A percentile compares a stretch with the other conserved stretches of the same genome.
These are phyloP conservation scores for Penicillium sp. DNA, from an alignment of 2,329 filamentous ascomycete genomes.

Conservation along the genomic window DNA sequence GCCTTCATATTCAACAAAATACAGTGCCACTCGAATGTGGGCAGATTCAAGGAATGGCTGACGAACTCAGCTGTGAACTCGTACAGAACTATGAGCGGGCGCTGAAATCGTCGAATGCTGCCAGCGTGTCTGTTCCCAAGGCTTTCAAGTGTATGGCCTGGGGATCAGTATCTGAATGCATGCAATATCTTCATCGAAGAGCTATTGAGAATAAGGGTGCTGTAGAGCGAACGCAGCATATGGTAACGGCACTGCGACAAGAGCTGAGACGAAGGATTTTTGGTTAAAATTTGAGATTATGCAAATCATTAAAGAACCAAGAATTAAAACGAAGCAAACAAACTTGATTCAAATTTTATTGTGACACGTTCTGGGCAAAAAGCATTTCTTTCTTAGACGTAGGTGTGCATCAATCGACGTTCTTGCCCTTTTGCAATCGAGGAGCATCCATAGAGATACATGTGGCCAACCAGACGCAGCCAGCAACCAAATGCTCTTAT, in stretches of 20 bases:
- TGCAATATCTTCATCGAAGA: constrained; percentile 60
- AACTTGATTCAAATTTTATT: too few relatives aligned
- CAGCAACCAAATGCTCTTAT: background rate
- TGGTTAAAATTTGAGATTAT: constrained; percentile 11
- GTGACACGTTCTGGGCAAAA: too few relatives aligned
- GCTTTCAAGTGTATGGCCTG: constrained; percentile 60
- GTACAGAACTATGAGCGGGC: constrained; percentile 38
- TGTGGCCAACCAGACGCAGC: background rate
- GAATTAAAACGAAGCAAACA: too few relatives aligned
- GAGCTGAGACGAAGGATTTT: constrained; percentile 61
- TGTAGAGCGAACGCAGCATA: constrained; percentile 64
- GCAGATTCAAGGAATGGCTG: constrained; percentile 88
- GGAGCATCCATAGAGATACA: background rate
- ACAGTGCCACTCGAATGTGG: constrained; percentile 60
- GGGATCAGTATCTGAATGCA: constrained; percentile 57
- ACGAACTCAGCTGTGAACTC: constrained; percentile 70
- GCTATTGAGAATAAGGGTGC: constrained; percentile 74
- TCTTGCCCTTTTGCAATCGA: background rate
- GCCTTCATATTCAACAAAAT: constrained; percentile 46
- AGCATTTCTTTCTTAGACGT: too few relatives aligned
- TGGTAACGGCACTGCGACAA: constrained; percentile 64
- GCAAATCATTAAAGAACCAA: too few relatives aligned
- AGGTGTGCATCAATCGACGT: too few relatives aligned
- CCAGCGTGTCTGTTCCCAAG: constrained; percentile 42
- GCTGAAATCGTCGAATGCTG: constrained; percentile 23